These are phyloP conservation scores for Chondrostereum purpureum DNA, from an alignment of 1,284 basidiomycete species.

Conservation along the genomic window DNA sequence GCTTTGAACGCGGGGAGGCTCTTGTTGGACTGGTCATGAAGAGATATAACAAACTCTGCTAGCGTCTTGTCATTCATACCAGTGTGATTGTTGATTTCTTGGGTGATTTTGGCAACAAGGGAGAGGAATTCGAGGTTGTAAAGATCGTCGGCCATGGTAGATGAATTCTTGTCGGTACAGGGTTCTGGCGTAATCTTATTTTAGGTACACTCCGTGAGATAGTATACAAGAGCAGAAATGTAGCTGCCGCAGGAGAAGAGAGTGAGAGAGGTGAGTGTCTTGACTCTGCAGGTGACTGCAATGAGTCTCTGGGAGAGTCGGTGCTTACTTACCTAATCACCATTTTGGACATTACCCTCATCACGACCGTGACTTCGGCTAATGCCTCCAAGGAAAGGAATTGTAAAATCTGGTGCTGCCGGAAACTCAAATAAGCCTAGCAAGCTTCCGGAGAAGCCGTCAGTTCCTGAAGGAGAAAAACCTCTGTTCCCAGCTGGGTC, in stretches of 20 bases:
- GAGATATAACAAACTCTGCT: conserved; percentile 91
- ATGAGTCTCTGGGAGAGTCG: background rate
- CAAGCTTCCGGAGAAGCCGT: conserved; percentile 16
- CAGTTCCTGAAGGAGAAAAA: conserved; percentile 29
- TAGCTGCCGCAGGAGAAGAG: too few species aligned
- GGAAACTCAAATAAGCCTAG: conserved; percentile 70
- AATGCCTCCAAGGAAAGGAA: conserved; percentile 72
- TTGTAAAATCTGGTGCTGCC: conserved; percentile 82
- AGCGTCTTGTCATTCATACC: conserved; percentile 85
- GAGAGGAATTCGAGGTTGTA: conserved; percentile 90
- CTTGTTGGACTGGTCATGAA: conserved; percentile 79
- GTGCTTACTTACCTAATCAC: background rate
- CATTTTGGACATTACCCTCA: conserved; percentile 14
- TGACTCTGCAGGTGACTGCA: background rate
- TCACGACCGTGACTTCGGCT: conserved; percentile 1
- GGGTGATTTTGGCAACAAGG: conserved; percentile 81
- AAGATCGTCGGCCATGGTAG: conserved; percentile 68
- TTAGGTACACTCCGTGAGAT: too few species aligned
- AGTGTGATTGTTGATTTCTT: conserved; percentile 85
- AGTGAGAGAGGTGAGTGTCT: too few species aligned
- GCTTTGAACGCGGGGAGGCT: conserved; percentile 75
- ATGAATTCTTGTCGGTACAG: background rate
- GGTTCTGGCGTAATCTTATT: too few species aligned
- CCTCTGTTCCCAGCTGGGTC: conserved; percentile 76
- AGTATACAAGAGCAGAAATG: too few species aligned